These are phyloP conservation scores for Sugiyamaella floridensis DNA, from an alignment of 805 yeast species.

Conservation along the genomic window DNA sequence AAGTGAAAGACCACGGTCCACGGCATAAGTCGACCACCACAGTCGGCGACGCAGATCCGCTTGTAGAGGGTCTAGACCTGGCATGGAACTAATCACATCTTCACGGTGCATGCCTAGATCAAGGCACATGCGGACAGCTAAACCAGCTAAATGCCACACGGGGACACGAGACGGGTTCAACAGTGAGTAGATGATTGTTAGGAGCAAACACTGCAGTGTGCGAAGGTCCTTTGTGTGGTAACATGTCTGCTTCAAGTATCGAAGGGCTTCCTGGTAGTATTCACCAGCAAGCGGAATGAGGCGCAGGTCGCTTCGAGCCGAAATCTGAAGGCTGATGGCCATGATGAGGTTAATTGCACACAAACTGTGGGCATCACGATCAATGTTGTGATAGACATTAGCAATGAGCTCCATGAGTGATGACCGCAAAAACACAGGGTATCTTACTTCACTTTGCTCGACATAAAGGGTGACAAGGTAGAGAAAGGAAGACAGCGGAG, in stretches of 20 bases:
- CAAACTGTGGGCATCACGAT: conserved; percentile 9
- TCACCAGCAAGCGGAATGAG: conserved; percentile 10
- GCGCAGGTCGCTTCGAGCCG: conserved; percentile 11
- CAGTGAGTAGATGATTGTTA: conserved; percentile 9
- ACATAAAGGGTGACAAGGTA: conserved; percentile 9
- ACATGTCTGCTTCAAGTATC: conserved; percentile 6
- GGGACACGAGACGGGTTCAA: conserved; percentile 11
- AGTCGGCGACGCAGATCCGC: conserved; percentile 5
- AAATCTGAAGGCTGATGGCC: conserved; percentile 11
- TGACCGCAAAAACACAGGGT: conserved; percentile 9
- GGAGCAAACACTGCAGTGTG: conserved; percentile 9
- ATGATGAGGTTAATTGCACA: conserved; percentile 8
- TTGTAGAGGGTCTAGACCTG: conserved; percentile 1
- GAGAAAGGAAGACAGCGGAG: conserved; percentile 8
- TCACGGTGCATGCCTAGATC: conserved; percentile 13
- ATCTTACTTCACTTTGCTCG: conserved; percentile 11
- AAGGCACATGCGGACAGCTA: conserved; percentile 11
- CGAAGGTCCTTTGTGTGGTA: conserved; percentile 7
- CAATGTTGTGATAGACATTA: conserved; percentile 9
- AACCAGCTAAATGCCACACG: conserved; percentile 13
- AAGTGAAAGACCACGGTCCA: conserved; percentile 9
- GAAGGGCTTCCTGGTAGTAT: conserved; percentile 10
- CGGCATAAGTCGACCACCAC: conserved; percentile 13
- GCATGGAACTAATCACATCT: conserved; percentile 4
- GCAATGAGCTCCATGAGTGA: conserved; percentile 10